Conservation (phyloP, 2,329 filamentous ascomycete species). For the Paraconiothyrium brasiliense region DNA sequence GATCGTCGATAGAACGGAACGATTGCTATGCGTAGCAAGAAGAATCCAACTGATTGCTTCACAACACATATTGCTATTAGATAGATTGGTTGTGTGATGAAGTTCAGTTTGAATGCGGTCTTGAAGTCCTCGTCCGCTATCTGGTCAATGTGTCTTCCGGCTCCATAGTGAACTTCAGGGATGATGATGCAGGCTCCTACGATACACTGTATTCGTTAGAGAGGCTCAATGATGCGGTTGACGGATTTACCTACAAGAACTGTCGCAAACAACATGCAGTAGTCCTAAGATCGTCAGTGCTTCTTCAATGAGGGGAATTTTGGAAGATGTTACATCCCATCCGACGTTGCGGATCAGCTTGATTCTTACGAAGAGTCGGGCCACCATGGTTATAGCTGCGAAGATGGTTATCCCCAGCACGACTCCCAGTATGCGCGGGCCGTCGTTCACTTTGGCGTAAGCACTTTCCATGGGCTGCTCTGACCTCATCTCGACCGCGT, state of each 20-base stretch:
- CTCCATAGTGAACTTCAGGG: constrained; percentile 54
- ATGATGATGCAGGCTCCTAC: constrained; percentile 54
- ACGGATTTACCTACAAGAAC: constrained; percentile 35
- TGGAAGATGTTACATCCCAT: constrained; percentile 54
- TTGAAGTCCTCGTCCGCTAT: constrained; percentile 47
- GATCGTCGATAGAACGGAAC: constrained; percentile 52
- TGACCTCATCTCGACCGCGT: background rate
- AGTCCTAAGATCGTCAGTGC: constrained; percentile 46
- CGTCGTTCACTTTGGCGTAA: constrained; percentile 47
- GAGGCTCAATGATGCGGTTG: too few relatives aligned
- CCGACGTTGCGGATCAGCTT: constrained; percentile 61
- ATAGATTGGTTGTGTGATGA: constrained; percentile 59
- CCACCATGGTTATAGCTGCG: constrained; percentile 52
- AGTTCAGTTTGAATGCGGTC: constrained; percentile 57
- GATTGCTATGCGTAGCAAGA: constrained; percentile 58
- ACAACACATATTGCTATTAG: constrained; percentile 57
- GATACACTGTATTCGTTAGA: constrained; percentile 38
- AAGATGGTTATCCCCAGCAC: constrained; percentile 53
- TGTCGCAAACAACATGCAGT: constrained; percentile 55
- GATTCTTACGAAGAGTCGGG: constrained; percentile 60
- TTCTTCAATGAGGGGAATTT: background rate
- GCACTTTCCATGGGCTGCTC: background rate
- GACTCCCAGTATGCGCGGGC: constrained; percentile 52
- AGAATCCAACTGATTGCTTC: constrained; percentile 61
- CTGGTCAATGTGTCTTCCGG: constrained; percentile 58